Conservation (phyloP, 257 asterid genomes). For the Misopates orontium region DNA sequence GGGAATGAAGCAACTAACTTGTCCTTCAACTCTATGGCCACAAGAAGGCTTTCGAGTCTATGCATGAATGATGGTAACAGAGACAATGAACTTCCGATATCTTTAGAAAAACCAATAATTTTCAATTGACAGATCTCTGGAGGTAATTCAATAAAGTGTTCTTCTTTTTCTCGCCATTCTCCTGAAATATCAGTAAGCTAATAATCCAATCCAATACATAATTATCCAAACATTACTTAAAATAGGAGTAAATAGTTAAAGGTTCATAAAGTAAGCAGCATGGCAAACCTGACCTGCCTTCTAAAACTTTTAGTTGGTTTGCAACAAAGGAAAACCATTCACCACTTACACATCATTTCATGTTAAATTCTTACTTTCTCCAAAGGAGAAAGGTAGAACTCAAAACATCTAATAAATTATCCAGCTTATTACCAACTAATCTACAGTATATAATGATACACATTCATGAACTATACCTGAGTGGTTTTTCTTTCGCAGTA, state of each 20-base stretch:
- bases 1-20: slow-evolving; percentile 73
- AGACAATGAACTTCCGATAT: slow-evolving; percentile 90
- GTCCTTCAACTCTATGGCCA: slow-evolving; percentile 79
- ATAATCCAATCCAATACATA: slow-evolving; percentile 25
- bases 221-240: slow-evolving; percentile 15
- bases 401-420: slow-evolving; percentile 4
- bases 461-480: slow-evolving; percentile 49
- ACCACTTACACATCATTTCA: background rate
- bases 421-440: slow-evolving; percentile 6
- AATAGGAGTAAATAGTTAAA: slow-evolving; percentile 2
- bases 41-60: slow-evolving; percentile 86
- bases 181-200: slow-evolving; percentile 31
- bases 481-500: slow-evolving; percentile 76
- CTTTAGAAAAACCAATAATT: slow-evolving; percentile 93
- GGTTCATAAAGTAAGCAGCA: background rate
- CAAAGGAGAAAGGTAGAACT: background rate
- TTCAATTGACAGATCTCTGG: slow-evolving; percentile 94
- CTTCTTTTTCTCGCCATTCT: slow-evolving; percentile 76
- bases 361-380: slow-evolving; percentile 3
- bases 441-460: background rate
- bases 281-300: background rate
- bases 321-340: background rate
- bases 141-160: slow-evolving; percentile 87
- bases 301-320: background rate
- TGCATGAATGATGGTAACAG: slow-evolving; percentile 90